Conservation (phyloP, 208 protist species). For the Trypanosoma cruzi region DNA sequence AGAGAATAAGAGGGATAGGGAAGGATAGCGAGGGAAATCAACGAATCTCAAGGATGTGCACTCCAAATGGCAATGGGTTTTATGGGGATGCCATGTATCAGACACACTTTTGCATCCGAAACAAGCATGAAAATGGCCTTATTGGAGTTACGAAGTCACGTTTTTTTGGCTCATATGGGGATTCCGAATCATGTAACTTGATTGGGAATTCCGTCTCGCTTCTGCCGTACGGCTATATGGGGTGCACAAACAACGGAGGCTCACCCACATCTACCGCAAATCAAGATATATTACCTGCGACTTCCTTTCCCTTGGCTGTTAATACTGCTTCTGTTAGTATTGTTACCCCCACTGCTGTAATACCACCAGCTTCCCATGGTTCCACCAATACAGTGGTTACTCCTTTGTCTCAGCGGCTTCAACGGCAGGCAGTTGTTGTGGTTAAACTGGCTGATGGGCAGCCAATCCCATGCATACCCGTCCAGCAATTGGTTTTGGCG, state of each 20-base stretch:
- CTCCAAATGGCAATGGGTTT: slow-evolving; percentile 5
- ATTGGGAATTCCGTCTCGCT: background rate
- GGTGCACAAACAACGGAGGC: background rate
- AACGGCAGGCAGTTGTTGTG: background rate
- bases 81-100: slow-evolving; percentile 10
- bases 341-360: too few species aligned
- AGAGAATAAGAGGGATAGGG: too few species aligned
- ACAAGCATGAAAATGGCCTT: background rate
- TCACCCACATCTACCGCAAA: background rate
- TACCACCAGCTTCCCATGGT: too few species aligned
- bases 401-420: background rate
- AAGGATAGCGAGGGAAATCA: background rate
- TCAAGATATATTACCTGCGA: too few species aligned
- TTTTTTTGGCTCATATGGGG: background rate
- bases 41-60: slow-evolving; percentile 1
- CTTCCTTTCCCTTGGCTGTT: too few species aligned
- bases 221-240: background rate
- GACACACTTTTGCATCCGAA: slow-evolving; percentile 4
- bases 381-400: too few species aligned
- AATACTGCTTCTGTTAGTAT: too few species aligned
- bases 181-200: background rate
- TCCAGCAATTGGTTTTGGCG: slow-evolving; percentile 1
- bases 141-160: background rate
- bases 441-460: background rate
- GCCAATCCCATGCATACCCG: slow-evolving; percentile 4